phyloP scores from a whole-genome alignment of 2,329 filamentous ascomycete species.

The Metarhizium album region DNA sequence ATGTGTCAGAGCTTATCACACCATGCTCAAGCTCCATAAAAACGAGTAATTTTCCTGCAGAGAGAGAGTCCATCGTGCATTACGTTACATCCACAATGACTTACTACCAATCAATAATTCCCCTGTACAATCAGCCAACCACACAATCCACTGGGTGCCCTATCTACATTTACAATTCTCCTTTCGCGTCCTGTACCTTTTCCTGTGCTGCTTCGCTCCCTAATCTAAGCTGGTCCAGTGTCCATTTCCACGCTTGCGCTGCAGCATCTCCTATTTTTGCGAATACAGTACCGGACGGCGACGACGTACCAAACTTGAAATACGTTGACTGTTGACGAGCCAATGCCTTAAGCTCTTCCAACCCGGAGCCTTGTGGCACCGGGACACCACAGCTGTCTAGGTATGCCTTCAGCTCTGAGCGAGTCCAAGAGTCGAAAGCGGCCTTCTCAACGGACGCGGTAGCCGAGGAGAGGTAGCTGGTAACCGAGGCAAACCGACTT shows the following conservation, averaged over 20 bases:
- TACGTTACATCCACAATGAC: too few species aligned
- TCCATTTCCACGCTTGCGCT: constrained; percentile 40
- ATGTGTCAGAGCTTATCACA: too few species aligned
- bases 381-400: constrained; percentile 67
- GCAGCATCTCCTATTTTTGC: constrained; percentile 48
- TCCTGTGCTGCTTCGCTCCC: constrained; percentile 38
- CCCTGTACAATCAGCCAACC: too few species aligned
- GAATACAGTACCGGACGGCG: constrained; percentile 53
- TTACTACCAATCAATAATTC: too few species aligned
- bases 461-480: constrained; percentile 56
- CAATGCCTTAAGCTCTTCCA: constrained; percentile 59
- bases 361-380: constrained; percentile 54
- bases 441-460: constrained; percentile 55
- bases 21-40: too few species aligned
- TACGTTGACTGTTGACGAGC: constrained; percentile 65
- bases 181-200: constrained; percentile 29
- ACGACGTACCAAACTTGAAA: constrained; percentile 64
- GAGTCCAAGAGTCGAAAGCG: constrained; percentile 63
- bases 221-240: constrained; percentile 35
- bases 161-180: constrained; percentile 3
- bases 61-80: too few species aligned
- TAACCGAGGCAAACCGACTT: constrained; percentile 52
- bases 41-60: too few species aligned
- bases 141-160: too few species aligned
- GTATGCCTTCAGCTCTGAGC: constrained; percentile 65